Base-by-base conservation (phyloP, 371 early-diverging fungal species). In the Nematocida parisii region DNA sequence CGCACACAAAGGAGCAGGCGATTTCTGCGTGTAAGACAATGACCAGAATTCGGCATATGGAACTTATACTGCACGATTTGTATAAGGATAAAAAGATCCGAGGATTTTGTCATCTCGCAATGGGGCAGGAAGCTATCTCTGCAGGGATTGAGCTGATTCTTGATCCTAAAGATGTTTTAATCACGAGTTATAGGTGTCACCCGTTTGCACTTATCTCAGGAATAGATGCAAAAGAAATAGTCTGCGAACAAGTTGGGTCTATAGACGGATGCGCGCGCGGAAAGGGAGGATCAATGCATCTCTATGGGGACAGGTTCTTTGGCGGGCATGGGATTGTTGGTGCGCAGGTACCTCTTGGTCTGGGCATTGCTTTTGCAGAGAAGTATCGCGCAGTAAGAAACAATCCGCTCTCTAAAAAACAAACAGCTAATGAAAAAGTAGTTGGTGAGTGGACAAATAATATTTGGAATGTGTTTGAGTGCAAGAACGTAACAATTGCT, bases 241-340 rank as follows among this genome's bases (percentile, higher is more conserved):
- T 94, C 66, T 92, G 92, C 66, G 95, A 95, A 87, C 89, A 93
- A 86, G 57, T 90, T 85, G 94, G 95, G 77, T 91, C 92, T 81
- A 83, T 86, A 55, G 92, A 88, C 73, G 98, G 98, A 85, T 91
- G 92, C 83, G 93, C 95, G 46, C 89, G 90, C 86, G 98, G 98
- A 71, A 98, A 96, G 90, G 98, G 98, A 82, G 98, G 98, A 44
- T 97, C 97, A 73, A 98, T 98, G 98, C 98, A 98, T 90, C 93
- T 98, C 92, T 98, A 95, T 88, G 92, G 93, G 66, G 89, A 90
- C 67, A 90, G 92, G 86, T 97, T 98, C 89, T 96, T 92, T 88
- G 98, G 98, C 83, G 98, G 98, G 77, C 96, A 98, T 90, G 98
- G 98, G 83, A 96, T 98, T 85, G 98, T 98, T 72, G 98, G 98